Percentiles rank a stretch among this genome's conserved stretches.
phyloP scores from a whole-genome alignment of 352 stramenopile genomes.

The Phytophthora fragariae region DNA sequence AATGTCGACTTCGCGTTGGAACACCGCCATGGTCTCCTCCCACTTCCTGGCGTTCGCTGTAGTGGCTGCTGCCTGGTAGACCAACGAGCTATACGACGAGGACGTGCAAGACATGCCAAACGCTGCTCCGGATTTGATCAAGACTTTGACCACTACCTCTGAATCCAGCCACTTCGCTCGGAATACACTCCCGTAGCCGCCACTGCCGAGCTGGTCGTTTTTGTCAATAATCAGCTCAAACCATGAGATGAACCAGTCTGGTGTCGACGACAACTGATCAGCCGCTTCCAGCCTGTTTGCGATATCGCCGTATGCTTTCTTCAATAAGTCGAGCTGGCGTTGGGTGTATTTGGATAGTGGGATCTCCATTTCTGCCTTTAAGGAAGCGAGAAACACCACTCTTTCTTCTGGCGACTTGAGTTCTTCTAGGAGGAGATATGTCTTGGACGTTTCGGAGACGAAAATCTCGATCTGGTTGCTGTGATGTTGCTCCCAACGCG shows the following conservation, averaged over 20 bases:
- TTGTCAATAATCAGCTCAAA: constrained; percentile 5
- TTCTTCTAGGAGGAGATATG: constrained; percentile 8
- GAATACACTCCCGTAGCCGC: constrained; percentile 2
- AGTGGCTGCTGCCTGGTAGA: background rate
- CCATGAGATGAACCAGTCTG: constrained; percentile 10
- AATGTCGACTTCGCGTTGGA: constrained; percentile 16
- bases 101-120: background rate
- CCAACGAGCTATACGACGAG: background rate
- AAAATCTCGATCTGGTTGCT: background rate
- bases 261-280: background rate
- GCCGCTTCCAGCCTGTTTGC: background rate
- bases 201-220: background rate
- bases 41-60: background rate
- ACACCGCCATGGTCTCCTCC: background rate
- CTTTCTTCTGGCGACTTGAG: constrained; percentile 1
- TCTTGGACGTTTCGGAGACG: background rate
- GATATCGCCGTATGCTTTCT: background rate
- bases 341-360: background rate
- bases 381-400: background rate
- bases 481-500: background rate
- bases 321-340: background rate
- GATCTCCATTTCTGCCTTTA: background rate
- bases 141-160: constrained; percentile 5
- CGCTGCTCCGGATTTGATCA: background rate
- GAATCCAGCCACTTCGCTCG: constrained; percentile 8